A percentile compares a stretch with the other conserved stretches of the same genome.
phyloP scores from a whole-genome alignment of 179 eudicot species.

The Beta corolliflora region DNA sequence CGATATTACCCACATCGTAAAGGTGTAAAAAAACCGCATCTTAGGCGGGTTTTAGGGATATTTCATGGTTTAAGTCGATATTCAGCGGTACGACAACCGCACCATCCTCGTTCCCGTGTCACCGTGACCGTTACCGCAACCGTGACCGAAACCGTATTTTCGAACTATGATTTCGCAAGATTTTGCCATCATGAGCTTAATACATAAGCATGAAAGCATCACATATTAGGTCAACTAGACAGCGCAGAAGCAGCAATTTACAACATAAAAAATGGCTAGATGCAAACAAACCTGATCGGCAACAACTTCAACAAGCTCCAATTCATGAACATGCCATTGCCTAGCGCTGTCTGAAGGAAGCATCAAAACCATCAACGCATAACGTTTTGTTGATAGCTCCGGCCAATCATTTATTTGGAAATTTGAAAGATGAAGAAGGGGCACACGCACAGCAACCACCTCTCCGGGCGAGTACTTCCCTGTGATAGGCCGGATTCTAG shows the following conservation, averaged over 20 bases:
- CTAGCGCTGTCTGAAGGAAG: conserved; percentile 93
- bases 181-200: background rate
- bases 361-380: conserved; percentile 96
- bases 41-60: no score
- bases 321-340: conserved; percentile 89
- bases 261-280: background rate
- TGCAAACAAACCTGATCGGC: conserved; percentile 82
- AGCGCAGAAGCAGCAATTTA: background rate
- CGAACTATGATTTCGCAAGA: background rate
- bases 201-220: background rate
- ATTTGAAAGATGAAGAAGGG: conserved; percentile 84
- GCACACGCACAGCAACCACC: conserved; percentile 98
- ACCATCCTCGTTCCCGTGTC: no score
- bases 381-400: conserved; percentile 83
- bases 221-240: background rate
- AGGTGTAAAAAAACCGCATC: no score
- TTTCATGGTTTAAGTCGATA: no score
- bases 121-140: no score
- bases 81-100: no score
- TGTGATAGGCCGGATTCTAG: conserved; percentile 61
- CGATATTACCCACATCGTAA: no score
- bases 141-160: no score
- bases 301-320: conserved; percentile 98
- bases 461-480: conserved; percentile 83
- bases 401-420: conserved; percentile 97